Conservation (phyloP, 345 rosid species). For the Alliaria petiolata region DNA sequence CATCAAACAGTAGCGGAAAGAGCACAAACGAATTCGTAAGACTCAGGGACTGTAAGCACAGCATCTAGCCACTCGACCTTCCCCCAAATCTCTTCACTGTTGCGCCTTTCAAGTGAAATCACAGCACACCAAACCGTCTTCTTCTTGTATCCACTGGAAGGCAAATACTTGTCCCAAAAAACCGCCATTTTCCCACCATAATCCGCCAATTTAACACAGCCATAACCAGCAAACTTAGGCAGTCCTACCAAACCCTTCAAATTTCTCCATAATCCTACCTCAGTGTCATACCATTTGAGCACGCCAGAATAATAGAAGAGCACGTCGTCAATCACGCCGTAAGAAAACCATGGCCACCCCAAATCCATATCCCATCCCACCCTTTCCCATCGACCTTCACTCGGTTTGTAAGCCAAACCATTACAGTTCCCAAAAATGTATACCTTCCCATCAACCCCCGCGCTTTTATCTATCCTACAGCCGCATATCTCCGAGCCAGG, state of each 20-base stretch:
- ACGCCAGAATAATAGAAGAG: constrained; percentile 61
- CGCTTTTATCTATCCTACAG: not conserved
- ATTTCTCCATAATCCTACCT: constrained; percentile 46
- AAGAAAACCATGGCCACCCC: constrained; percentile 28
- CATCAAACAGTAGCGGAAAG: not conserved
- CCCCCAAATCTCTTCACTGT: constrained; percentile 49
- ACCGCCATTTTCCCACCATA: constrained; percentile 66
- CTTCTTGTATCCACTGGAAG: constrained; percentile 22
- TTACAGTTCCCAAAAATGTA: too few species aligned
- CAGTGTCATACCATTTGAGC: constrained; percentile 53
- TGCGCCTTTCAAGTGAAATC: constrained; percentile 43
- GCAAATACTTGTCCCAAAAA: constrained; percentile 52
- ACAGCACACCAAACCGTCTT: constrained; percentile 65
- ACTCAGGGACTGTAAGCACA: constrained; percentile 39
- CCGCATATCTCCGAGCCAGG: not conserved
- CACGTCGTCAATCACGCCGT: constrained; percentile 14
- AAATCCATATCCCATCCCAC: constrained; percentile 53
- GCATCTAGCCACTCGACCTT: constrained; percentile 51
- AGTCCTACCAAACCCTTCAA: constrained; percentile 47
- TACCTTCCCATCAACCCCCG: not conserved
- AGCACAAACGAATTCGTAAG: constrained; percentile 42
- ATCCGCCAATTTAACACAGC: constrained; percentile 21
- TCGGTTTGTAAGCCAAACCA: not conserved
- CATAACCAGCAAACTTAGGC: constrained; percentile 59
- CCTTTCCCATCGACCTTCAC: constrained; percentile 41